Evolutionary conservation across 306 rosid species (phyloP).

Genomic region (Cajanus cajan): DNA sequence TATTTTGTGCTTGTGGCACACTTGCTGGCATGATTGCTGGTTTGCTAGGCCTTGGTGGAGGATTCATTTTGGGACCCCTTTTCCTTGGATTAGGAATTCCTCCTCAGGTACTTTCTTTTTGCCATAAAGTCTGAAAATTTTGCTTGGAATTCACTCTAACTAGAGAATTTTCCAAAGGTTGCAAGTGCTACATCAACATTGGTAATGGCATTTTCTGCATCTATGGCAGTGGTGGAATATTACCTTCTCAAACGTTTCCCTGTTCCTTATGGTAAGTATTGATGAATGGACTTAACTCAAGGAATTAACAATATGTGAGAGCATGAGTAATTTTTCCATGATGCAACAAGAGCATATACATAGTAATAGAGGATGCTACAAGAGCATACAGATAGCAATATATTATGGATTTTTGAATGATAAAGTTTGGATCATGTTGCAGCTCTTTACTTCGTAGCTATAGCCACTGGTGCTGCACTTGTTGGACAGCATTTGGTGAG

Average conservation of each 20-base stretch:
- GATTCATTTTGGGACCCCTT: conserved; percentile 81
- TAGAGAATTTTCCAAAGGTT: conserved; percentile 39
- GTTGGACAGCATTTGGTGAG: conserved; percentile 66
- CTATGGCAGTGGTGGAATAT: conserved; percentile 82
- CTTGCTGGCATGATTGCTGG: conserved; percentile 80
- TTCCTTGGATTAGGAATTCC: conserved; percentile 74
- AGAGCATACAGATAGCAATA: background rate
- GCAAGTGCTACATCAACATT: conserved; percentile 83
- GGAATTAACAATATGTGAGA: background rate
- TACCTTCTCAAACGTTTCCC: conserved; percentile 81
- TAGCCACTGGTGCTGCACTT: conserved; percentile 65
- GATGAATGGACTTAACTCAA: background rate
- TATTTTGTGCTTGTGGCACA: conserved; percentile 53
- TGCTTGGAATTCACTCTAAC: background rate
- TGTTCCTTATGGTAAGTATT: conserved; percentile 56
- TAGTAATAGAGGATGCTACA: background rate
- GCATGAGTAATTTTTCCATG: background rate
- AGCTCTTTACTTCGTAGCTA: conserved; percentile 59
- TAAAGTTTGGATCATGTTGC: conserved; percentile 22
- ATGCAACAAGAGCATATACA: background rate
- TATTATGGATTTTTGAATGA: background rate
- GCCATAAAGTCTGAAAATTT: background rate
- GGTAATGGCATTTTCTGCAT: conserved; percentile 73
- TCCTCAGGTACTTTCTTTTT: conserved; percentile 56
- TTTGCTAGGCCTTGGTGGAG: conserved; percentile 78